Evolutionary conservation across 768 basidiomycete species (phyloP).

Genomic region (Suillus luteus): DNA sequence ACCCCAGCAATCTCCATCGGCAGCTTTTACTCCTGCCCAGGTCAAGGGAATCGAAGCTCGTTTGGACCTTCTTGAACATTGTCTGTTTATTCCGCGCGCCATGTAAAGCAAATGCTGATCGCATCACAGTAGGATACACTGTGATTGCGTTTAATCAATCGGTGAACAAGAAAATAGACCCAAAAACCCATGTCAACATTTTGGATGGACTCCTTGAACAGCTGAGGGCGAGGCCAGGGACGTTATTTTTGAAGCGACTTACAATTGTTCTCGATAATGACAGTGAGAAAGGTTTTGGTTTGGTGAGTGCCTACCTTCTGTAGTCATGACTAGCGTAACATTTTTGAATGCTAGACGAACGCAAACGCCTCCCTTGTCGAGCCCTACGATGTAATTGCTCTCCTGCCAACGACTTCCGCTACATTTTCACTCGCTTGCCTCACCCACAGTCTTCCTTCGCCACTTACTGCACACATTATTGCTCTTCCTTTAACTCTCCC

Average conservation of each 20-base stretch:
- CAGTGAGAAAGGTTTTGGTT: conserved; percentile 83
- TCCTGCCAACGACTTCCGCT: conserved; percentile 69
- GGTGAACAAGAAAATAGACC: conserved; percentile 69
- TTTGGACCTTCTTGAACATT: conserved; percentile 70
- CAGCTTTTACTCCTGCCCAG: conserved; percentile 56
- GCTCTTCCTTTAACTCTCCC: conserved; percentile 76
- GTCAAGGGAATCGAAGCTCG: conserved; percentile 59
- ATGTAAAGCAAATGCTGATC: conserved; percentile 9
- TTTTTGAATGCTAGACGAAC: conserved; percentile 53
- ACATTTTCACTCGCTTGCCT: conserved; percentile 82
- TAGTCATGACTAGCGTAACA: neutral
- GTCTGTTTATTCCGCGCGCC: conserved; percentile 42
- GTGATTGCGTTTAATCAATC: conserved; percentile 78
- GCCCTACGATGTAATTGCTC: conserved; percentile 75
- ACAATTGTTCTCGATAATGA: conserved; percentile 82
- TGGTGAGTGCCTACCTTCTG: conserved; percentile 47
- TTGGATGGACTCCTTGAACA: conserved; percentile 61
- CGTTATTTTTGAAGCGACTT: conserved; percentile 72
- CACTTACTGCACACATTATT: conserved; percentile 79
- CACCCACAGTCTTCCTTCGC: conserved; percentile 74
- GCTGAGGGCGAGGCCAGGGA: conserved; percentile 56
- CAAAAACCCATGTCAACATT: conserved; percentile 66
- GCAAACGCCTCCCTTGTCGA: conserved; percentile 63
- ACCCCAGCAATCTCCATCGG: conserved; percentile 36
- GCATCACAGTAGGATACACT: conserved; percentile 76